Percentiles rank a stretch among this genome's conserved stretches.
Conservation (phyloP, 2,329 filamentous ascomycete species). For the Fusarium nelsonii region DNA sequence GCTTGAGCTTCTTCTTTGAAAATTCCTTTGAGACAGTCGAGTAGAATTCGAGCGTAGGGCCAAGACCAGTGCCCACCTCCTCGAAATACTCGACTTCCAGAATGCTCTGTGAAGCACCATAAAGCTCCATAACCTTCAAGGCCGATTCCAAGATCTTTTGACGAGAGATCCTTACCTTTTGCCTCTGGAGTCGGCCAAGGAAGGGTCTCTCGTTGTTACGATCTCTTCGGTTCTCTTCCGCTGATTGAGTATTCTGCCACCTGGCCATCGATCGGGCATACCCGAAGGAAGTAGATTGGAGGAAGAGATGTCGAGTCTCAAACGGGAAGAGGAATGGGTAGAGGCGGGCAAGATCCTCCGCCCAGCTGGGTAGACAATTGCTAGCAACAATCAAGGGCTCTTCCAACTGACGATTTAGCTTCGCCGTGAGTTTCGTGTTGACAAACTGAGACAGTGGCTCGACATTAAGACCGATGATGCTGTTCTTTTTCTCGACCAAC, state of each 20-base stretch:
- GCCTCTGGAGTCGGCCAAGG: conserved; percentile 89
- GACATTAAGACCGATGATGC: conserved; percentile 75
- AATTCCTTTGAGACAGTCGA: conserved; percentile 98
- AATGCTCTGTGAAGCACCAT: conserved; percentile 95
- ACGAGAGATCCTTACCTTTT: conserved; percentile 97
- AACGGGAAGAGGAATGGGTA: conserved; percentile 99
- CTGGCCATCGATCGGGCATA: conserved; percentile 97
- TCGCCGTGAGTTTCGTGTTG: conserved; percentile 97
- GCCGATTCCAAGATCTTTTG: conserved; percentile 96
- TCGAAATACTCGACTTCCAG: conserved; percentile 99
- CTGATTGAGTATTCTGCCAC: conserved; percentile 92
- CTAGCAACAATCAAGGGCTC: conserved; percentile 97
- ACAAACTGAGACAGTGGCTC: conserved; percentile 95
- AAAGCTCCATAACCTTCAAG: conserved; percentile 98
- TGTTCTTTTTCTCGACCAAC: conserved; percentile 77
- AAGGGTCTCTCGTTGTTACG: conserved; percentile 92
- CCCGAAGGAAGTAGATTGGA: conserved; percentile 97
- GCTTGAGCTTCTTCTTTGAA: conserved; percentile 94
- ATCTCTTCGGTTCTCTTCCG: conserved; percentile 84
- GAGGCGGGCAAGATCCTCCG: conserved; percentile 89
- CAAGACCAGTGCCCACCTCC: conserved; percentile 95
- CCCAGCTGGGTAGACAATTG: conserved; percentile 95
- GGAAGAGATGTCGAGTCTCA: conserved; percentile 94
- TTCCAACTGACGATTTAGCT: conserved; percentile 95
- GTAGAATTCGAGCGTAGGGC: conserved; percentile 97